Evolutionary conservation across 2,329 filamentous ascomycete species (phyloP).

Genomic region (Diaporthe caulivora): DNA sequence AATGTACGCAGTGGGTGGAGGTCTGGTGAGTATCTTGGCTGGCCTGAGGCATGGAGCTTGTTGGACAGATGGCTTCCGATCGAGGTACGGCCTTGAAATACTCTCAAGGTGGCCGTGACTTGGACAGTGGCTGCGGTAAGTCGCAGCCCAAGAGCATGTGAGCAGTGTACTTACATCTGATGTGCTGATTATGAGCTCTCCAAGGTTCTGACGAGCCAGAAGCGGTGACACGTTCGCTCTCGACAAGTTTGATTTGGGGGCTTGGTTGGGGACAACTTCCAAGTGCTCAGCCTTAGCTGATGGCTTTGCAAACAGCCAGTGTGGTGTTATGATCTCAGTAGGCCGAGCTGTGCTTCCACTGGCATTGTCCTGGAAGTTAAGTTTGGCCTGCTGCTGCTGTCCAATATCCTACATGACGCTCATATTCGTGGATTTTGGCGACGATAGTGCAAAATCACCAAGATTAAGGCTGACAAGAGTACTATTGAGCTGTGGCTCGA

Average conservation of each 20-base stretch:
- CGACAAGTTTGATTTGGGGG: too few species aligned
- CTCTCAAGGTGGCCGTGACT: neutral
- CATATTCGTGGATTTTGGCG: neutral
- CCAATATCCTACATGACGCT: neutral
- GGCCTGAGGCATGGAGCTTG: neutral
- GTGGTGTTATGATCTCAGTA: neutral
- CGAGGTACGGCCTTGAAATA: neutral
- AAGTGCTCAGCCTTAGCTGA: too few species aligned
- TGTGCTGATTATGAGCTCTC: neutral
- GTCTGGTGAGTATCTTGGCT: neutral
- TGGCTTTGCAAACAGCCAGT: accelerated
- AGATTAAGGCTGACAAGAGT: too few species aligned
- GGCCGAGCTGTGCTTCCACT: neutral
- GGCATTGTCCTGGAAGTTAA: accelerated
- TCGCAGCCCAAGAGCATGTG: neutral
- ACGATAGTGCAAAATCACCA: neutral
- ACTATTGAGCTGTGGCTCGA: too few species aligned
- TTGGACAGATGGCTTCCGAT: neutral
- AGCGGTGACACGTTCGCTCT: neutral
- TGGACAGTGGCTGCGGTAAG: neutral
- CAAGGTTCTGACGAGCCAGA: neutral
- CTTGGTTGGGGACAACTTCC: neutral
- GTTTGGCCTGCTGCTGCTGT: neutral
- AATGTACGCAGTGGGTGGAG: neutral
- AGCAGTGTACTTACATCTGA: too few species aligned